Conservation (phyloP, 805 yeast genomes). For the Kodamaea jinghongensis region DNA sequence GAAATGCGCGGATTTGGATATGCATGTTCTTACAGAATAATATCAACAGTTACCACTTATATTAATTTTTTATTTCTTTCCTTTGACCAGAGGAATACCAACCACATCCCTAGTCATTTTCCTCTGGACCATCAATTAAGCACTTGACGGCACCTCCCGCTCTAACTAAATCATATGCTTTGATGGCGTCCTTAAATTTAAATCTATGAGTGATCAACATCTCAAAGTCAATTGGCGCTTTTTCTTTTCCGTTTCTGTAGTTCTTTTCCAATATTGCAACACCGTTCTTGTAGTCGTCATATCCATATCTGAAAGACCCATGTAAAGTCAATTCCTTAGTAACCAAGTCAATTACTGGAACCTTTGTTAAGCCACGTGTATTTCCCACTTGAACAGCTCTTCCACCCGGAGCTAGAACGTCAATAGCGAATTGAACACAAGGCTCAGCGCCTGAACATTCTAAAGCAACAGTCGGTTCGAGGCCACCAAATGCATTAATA, state of each 20-base stretch:
- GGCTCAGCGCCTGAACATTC: conserved; percentile 85
- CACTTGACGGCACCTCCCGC: conserved; percentile 75
- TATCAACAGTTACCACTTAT: too few species aligned
- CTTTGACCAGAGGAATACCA: too few species aligned
- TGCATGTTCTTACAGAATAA: too few species aligned
- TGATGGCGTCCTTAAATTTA: conserved; percentile 66
- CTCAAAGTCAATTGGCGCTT: conserved; percentile 55
- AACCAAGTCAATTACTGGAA: conserved; percentile 72
- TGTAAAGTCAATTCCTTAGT: conserved; percentile 65
- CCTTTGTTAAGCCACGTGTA: conserved; percentile 64
- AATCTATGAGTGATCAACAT: conserved; percentile 71
- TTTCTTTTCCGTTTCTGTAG: conserved; percentile 38
- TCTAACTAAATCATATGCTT: conserved; percentile 71
- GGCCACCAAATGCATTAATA: conserved; percentile 38
- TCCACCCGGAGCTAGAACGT: conserved; percentile 64
- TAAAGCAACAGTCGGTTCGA: conserved; percentile 58
- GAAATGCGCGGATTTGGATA: too few species aligned
- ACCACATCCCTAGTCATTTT: conserved; percentile 3
- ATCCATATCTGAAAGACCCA: conserved; percentile 80
- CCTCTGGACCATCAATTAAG: conserved; percentile 75
- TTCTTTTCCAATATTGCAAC: conserved; percentile 65
- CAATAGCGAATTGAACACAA: conserved; percentile 68
- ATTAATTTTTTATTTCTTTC: too few species aligned
- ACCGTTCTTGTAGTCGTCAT: conserved; percentile 72
- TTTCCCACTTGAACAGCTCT: conserved; percentile 82